Base-by-base conservation (phyloP, 805 yeast genomes). In the Kodamaea kaohsiungensis region DNA sequence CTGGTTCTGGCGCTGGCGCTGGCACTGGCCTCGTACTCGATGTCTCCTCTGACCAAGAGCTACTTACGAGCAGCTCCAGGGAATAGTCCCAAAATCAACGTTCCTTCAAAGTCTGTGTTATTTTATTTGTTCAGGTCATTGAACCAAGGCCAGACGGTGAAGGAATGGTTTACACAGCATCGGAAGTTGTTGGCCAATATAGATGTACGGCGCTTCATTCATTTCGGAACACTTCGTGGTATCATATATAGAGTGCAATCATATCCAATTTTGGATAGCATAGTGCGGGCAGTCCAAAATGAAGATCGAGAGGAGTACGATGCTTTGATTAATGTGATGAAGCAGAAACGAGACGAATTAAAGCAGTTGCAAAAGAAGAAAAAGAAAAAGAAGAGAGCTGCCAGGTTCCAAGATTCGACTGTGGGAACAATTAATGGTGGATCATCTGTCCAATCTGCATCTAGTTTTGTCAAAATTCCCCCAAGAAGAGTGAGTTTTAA, bases 141-240 rank as follows among this genome's bases (percentile, higher is more conserved):
- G 54, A 87, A 86, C 56, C 96, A 88, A 58, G 95, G 96, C 0
- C 83, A 81, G 43, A 80, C 89, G 0, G 76, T 95, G 9, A 84
- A 84, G 56, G 89, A 87, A 19, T 96, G 99, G 98, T 89, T 84
- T 65, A 63, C 78, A 22, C 88, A 84, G 55, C 86, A 95, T 64
- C 75, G 75, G 40, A 80, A 80, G 47, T 70, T 73, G 2, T 72
- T 95, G 15, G 67, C 72, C 25, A 80, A 84, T 58, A 83, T 96
- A 43, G 99, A 95, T 68, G 76, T 95, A 2, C 78, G 98, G 58
- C 74, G 96, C 52, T 89, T 95, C 61, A 75, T 95, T 17, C 84
- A 91, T 16, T 95, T 92, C 75, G 99, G 99, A 0, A 79, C 90
- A 1, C 74, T 90, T 19, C 81, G 91, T 56, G 91, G 96, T 0